These are phyloP conservation scores for Zygotorulaspora danielsina DNA, from an alignment of 805 yeast genomes.

Conservation along the genomic window DNA sequence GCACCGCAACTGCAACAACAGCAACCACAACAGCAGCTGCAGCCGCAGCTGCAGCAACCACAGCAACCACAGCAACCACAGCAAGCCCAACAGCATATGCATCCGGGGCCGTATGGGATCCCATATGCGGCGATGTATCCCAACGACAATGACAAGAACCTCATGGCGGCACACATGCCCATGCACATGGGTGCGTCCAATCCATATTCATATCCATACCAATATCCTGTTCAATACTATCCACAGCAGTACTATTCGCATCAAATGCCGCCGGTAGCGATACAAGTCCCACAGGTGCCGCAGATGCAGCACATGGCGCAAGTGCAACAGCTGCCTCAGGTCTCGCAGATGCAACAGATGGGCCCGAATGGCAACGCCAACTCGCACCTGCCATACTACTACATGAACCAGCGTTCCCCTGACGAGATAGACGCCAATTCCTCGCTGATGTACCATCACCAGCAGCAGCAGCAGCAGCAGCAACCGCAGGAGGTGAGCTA, in stretches of 20 bases:
- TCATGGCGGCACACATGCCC: not conserved
- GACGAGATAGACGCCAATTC: not conserved
- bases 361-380: not conserved
- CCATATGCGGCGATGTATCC: not conserved
- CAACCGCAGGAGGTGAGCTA: not conserved
- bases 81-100: slow-evolving; percentile 4
- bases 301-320: slow-evolving; percentile 1
- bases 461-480: not conserved
- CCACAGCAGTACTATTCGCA: slow-evolving; percentile 1
- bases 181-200: not conserved
- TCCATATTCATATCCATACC: not conserved
- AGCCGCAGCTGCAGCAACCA: slow-evolving; percentile 6
- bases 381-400: not conserved
- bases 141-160: not conserved
- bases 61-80: slow-evolving; percentile 4
- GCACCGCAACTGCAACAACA: slow-evolving; percentile 5
- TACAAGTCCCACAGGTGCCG: slow-evolving; percentile 2
- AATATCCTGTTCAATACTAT: not conserved
- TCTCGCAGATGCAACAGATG: not conserved
- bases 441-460: not conserved
- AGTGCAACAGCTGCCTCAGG: not conserved
- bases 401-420: not conserved
- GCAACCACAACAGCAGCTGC: slow-evolving; percentile 10
- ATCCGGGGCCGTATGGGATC: not conserved
- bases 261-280: not conserved